A percentile compares a stretch with the other conserved stretches of the same genome.
phyloP scores from a whole-genome alignment of 2,329 filamentous ascomycete species.

The Trichoderma polysporum region DNA sequence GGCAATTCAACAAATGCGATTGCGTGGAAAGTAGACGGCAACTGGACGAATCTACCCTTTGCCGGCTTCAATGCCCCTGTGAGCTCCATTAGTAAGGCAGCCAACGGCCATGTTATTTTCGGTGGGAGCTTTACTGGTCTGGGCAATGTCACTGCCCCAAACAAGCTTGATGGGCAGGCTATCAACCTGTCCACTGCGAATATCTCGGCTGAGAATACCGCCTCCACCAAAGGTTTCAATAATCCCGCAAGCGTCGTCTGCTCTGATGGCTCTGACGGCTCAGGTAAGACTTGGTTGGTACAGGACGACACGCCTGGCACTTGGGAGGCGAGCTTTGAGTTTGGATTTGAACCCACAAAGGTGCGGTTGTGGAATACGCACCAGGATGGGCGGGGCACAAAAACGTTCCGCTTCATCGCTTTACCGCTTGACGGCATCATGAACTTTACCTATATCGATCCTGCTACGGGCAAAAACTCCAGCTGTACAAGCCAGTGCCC shows the following conservation, averaged over 20 bases:
- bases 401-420: slow-evolving; percentile 82
- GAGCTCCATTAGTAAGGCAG: slow-evolving; percentile 75
- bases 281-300: slow-evolving; percentile 78
- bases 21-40: slow-evolving; percentile 67
- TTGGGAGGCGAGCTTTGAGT: slow-evolving; percentile 81
- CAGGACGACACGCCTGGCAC: slow-evolving; percentile 72
- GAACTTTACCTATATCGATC: slow-evolving; percentile 90
- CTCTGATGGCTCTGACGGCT: slow-evolving; percentile 61
- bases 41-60: slow-evolving; percentile 83
- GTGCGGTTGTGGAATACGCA: slow-evolving; percentile 86
- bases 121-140: slow-evolving; percentile 87
- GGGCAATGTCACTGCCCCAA: slow-evolving; percentile 72
- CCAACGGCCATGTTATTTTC: slow-evolving; percentile 85
- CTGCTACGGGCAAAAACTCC: slow-evolving; percentile 61
- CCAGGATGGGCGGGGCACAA: slow-evolving; percentile 78
- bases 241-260: slow-evolving; percentile 83
- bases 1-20: slow-evolving; percentile 87
- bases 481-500: slow-evolving; percentile 83
- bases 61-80: slow-evolving; percentile 93
- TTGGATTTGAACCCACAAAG: slow-evolving; percentile 83
- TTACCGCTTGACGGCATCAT: slow-evolving; percentile 88
- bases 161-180: slow-evolving; percentile 68
- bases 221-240: slow-evolving; percentile 62
- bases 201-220: slow-evolving; percentile 66
- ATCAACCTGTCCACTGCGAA: slow-evolving; percentile 82